Evolutionary conservation across 805 yeast genomes (phyloP).

Genomic region (Candida bentonensis): DNA sequence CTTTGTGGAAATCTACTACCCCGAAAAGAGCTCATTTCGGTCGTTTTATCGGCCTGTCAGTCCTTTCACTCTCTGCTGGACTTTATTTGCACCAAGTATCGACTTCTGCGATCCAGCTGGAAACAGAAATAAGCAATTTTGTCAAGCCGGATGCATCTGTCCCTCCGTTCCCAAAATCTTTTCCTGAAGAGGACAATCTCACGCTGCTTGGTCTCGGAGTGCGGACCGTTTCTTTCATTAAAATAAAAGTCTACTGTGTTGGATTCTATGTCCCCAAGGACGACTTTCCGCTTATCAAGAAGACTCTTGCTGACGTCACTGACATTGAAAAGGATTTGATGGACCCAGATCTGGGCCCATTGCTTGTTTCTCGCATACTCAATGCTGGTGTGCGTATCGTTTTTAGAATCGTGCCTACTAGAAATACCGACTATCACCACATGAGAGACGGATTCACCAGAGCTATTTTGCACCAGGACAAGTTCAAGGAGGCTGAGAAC

Average conservation of each 20-base stretch:
- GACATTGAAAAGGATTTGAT: constrained; percentile 13
- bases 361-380: constrained; percentile 42
- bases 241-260: constrained; percentile 73
- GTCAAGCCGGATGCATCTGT: constrained; percentile 22
- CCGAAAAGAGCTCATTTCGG: too few species aligned
- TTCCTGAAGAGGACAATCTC: constrained; percentile 19
- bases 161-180: constrained; percentile 19
- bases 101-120: too few species aligned
- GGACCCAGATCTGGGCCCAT: constrained; percentile 38
- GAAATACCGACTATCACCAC: constrained; percentile 86
- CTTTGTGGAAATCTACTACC: too few species aligned
- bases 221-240: constrained; percentile 68
- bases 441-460: constrained; percentile 79
- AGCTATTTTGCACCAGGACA: constrained; percentile 55
- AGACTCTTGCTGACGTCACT: constrained; percentile 8
- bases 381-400: constrained; percentile 46
- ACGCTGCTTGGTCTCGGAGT: constrained; percentile 66
- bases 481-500: constrained; percentile 32
- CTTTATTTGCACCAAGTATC: too few species aligned
- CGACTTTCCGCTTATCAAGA: constrained; percentile 26
- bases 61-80: too few species aligned
- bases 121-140: too few species aligned
- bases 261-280: constrained; percentile 64
- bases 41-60: too few species aligned
- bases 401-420: constrained; percentile 69